Conservation (phyloP, 805 yeast species). For the Pichia insulana region DNA sequence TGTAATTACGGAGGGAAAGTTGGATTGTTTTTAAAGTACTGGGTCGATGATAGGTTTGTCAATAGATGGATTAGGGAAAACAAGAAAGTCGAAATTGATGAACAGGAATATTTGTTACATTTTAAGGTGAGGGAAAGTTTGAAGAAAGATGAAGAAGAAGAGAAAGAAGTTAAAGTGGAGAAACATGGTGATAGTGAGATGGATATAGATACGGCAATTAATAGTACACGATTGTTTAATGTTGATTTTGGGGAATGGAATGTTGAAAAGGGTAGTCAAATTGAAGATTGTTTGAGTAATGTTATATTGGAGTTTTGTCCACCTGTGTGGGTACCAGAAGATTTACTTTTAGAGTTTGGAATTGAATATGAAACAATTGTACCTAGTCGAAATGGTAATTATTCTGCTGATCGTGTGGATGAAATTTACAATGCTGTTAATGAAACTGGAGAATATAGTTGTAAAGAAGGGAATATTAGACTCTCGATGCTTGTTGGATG, state of each 20-base stretch:
- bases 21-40: slow-evolving; percentile 26
- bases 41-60: slow-evolving; percentile 26
- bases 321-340: slow-evolving; percentile 28
- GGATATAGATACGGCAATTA: background rate
- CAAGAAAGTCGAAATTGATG: slow-evolving; percentile 12
- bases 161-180: background rate
- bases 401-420: background rate
- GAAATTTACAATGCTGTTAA: background rate
- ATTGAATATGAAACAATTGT: slow-evolving; percentile 19
- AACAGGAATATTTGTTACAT: slow-evolving; percentile 23
- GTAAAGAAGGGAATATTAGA: background rate
- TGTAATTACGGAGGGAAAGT: slow-evolving; percentile 24
- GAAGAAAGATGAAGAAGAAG: slow-evolving; percentile 6
- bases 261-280: background rate
- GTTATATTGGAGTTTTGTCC: slow-evolving; percentile 26
- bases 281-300: slow-evolving; percentile 13
- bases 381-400: slow-evolving; percentile 7
- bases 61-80: slow-evolving; percentile 14
- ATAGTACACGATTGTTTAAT: background rate
- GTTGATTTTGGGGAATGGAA: slow-evolving; percentile 2
- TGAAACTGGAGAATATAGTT: background rate
- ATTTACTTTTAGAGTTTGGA: slow-evolving; percentile 17
- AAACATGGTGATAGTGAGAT: background rate
- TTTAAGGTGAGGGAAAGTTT: slow-evolving; percentile 25
- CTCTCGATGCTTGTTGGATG: background rate